Conservation (phyloP, 345 rosid species). For the Aquilaria yunnanensis region DNA sequence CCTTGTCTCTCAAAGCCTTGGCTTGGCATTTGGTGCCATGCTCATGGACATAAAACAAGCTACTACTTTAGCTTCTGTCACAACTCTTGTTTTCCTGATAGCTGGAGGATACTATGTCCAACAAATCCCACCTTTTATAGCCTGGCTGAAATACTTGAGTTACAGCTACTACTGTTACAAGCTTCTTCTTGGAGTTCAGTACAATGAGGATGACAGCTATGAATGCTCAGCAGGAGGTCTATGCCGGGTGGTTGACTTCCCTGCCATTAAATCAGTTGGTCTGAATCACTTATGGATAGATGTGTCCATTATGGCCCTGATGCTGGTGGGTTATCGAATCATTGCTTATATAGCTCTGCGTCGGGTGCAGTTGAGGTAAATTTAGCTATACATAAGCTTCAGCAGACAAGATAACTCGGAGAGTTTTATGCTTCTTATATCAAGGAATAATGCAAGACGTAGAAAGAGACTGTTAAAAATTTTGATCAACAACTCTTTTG, state of each 20-base stretch:
- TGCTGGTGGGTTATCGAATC: slow-evolving; percentile 90
- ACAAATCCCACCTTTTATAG: slow-evolving; percentile 89
- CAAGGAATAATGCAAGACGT: slow-evolving; percentile 39
- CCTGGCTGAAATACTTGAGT: slow-evolving; percentile 95
- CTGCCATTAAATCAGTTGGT: slow-evolving; percentile 86
- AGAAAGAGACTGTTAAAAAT: slow-evolving; percentile 28
- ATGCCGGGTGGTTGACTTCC: slow-evolving; percentile 83
- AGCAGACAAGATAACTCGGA: slow-evolving; percentile 9
- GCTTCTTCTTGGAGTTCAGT: slow-evolving; percentile 94
- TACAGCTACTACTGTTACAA: slow-evolving; percentile 96
- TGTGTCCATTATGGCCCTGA: slow-evolving; percentile 76
- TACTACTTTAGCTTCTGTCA: slow-evolving; percentile 91
- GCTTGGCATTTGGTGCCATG: slow-evolving; percentile 90
- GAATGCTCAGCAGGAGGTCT: slow-evolving; percentile 68
- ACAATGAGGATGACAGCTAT: slow-evolving; percentile 60
- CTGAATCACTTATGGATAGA: slow-evolving; percentile 73
- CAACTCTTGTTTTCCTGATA: slow-evolving; percentile 90
- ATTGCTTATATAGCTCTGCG: slow-evolving; percentile 79
- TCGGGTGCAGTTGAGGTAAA: slow-evolving; percentile 57
- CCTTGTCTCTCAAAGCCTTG: slow-evolving; percentile 92
- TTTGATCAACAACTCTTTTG: slow-evolving; percentile 25
- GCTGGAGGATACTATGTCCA: slow-evolving; percentile 97
- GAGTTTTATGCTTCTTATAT: slow-evolving; percentile 36
- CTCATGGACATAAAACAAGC: slow-evolving; percentile 98
- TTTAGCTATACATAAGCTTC: background rate